These are phyloP conservation scores for Saururus chinensis DNA, from an alignment of 164 flowering plant species.

Conservation along the genomic window DNA sequence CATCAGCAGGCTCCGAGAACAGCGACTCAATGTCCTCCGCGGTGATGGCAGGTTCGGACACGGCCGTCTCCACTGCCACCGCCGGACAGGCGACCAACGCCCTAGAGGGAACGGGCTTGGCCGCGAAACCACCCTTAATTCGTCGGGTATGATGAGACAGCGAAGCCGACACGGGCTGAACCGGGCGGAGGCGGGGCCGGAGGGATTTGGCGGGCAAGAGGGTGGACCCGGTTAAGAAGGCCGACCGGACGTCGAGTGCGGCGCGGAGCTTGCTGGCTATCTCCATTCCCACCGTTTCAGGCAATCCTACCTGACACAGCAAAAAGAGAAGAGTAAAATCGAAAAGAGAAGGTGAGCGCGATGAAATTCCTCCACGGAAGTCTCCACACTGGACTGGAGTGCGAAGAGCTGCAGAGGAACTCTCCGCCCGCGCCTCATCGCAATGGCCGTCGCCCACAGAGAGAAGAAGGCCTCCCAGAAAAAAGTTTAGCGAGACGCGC, in stretches of 20 bases:
- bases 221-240: slow-evolving; percentile 33
- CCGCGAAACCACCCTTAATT: no score
- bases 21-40: slow-evolving; percentile 37
- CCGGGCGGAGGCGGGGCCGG: slow-evolving; percentile 13
- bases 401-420: slow-evolving; percentile 5
- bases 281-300: slow-evolving; percentile 32
- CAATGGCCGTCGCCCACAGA: no score
- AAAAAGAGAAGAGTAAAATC: not conserved
- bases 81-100: slow-evolving; percentile 28
- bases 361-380: no score
- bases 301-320: not conserved
- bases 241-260: slow-evolving; percentile 35
- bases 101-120: slow-evolving; percentile 10
- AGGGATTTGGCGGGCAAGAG: slow-evolving; percentile 23
- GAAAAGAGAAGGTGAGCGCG: not conserved
- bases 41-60: slow-evolving; percentile 10
- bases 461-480: no score
- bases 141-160: slow-evolving; percentile 7
- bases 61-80: slow-evolving; percentile 39
- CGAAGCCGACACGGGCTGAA: slow-evolving; percentile 17
- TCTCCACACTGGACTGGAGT: not conserved
- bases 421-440: not conserved
- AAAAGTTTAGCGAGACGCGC: no score
- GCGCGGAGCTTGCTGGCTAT: slow-evolving; percentile 32
- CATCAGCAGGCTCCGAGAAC: slow-evolving; percentile 31